These are phyloP conservation scores for Catharanthus roseus DNA, from an alignment of 257 asterid species.

Conservation along the genomic window DNA sequence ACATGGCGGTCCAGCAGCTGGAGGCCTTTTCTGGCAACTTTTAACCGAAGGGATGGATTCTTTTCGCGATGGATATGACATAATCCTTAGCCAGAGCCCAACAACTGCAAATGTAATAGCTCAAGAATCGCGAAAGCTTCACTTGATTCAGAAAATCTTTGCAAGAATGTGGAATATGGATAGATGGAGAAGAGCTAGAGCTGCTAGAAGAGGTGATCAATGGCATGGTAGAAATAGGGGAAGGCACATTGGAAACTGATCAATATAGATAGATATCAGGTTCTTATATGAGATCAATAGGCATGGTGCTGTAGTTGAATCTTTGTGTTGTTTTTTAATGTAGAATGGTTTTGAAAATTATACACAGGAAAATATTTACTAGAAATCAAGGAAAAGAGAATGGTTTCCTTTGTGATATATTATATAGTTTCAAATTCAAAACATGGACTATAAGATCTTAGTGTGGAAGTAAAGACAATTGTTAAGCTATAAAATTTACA, in stretches of 20 bases:
- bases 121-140: slow-evolving; percentile 53
- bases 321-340: neutral
- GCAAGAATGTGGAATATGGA: slow-evolving; percentile 38
- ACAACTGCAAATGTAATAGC: slow-evolving; percentile 64
- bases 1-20: slow-evolving; percentile 75
- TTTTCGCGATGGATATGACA: slow-evolving; percentile 69
- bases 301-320: too few species aligned
- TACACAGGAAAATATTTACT: neutral
- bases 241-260: slow-evolving; percentile 39
- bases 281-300: too few species aligned
- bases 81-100: slow-evolving; percentile 48
- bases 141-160: slow-evolving; percentile 45
- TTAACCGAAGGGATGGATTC: slow-evolving; percentile 59
- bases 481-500: too few species aligned
- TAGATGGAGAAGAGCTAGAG: slow-evolving; percentile 43
- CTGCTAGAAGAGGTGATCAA: slow-evolving; percentile 24
- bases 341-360: neutral
- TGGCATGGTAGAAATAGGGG: slow-evolving; percentile 29
- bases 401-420: neutral
- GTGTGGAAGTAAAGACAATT: too few species aligned
- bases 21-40: slow-evolving; percentile 95
- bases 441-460: too few species aligned
- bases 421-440: too few species aligned
- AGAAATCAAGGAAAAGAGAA: neutral
- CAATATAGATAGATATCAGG: too few species aligned